Base-by-base conservation (phyloP, 345 rosid species). In the Melastoma malabathricum region DNA sequence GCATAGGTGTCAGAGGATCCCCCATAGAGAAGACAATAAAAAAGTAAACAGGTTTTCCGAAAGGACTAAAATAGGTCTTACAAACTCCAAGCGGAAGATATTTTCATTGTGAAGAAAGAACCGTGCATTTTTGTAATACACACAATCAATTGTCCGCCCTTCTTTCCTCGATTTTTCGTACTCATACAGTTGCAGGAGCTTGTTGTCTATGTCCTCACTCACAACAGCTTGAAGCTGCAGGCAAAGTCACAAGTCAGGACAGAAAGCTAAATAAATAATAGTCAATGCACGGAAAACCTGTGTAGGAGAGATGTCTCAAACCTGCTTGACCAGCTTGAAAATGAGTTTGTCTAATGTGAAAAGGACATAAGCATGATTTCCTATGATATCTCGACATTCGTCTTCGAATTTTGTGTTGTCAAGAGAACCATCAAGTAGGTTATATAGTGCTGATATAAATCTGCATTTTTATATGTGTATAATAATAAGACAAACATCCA, bases 391-490 rank as follows among this genome's bases (percentile, higher is more conserved):
- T 79, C 98, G 74, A 61, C 98, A 92, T 70, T 84, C 98, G 70
- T 92, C 98, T 64, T 92, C 98, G 59, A 92, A 92, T 74, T 87
- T 81, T 6, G 89, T 72, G 74, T 87, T 92, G 48, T 92, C 97
- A 16, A 64, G 60, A 47, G 97, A 75, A 43, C 98, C 95, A 74
- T 92, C 94, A 64, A 92, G 97, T 66, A 92, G 69, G 64, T 71
- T 75, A 81, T 84, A 79, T 55, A 92, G 66, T 46, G 84, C 87
- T 43, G 64, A 70, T 82, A 84, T 68, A 71, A 92, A 92, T 68
- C 98, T 87, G 75, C 58, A 62, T 29, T 14, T 27, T 6, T 12
- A 34, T 34, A 34, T 34, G 12, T 34, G 41, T 12, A 34, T 34
- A 34, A 34, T 8, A 34, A 6, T 34, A 34, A 34, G 12, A 34